A percentile compares a stretch with the other conserved stretches of the same genome.
phyloP scores from a whole-genome alignment of 805 yeast genomes.

The Cyberlindnera japonica region DNA sequence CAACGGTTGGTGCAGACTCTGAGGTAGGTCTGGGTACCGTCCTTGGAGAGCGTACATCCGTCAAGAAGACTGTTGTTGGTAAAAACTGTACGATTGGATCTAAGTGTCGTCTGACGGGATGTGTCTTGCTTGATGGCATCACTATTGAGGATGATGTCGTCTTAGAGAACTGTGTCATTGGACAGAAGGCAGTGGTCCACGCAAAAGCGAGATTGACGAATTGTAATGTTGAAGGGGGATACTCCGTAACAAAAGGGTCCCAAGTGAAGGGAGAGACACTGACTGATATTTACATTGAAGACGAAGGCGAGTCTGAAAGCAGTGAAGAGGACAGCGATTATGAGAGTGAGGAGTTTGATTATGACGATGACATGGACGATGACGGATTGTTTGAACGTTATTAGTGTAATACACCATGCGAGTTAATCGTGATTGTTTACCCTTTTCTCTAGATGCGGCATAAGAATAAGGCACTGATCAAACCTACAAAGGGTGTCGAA shows the following conservation, averaged over 20 bases:
- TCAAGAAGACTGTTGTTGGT: constrained; percentile 84
- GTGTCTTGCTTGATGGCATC: constrained; percentile 70
- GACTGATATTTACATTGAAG: constrained; percentile 32
- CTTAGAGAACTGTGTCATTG: constrained; percentile 83
- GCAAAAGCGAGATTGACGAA: constrained; percentile 63
- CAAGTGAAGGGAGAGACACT: constrained; percentile 57
- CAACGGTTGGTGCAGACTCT: constrained; percentile 86
- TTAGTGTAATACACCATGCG: too few species aligned
- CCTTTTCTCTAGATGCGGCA: background rate
- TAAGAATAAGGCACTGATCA: too few species aligned
- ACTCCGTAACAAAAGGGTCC: constrained; percentile 55
- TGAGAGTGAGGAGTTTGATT: constrained; percentile 24
- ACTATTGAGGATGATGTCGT: constrained; percentile 71
- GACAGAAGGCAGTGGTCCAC: constrained; percentile 60
- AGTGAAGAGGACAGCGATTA: constrained; percentile 32
- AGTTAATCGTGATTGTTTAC: too few species aligned
- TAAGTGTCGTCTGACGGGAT: constrained; percentile 84
- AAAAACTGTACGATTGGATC: constrained; percentile 72
- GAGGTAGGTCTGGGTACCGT: constrained; percentile 64
- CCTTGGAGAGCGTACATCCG: constrained; percentile 78
- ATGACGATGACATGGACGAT: constrained; percentile 38
- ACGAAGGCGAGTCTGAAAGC: constrained; percentile 23
- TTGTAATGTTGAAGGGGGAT: constrained; percentile 83
- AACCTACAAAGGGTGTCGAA: background rate
- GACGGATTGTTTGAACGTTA: constrained; percentile 59